Base-by-base conservation (phyloP, 805 yeast genomes). In the Cyberlindnera japonica region DNA sequence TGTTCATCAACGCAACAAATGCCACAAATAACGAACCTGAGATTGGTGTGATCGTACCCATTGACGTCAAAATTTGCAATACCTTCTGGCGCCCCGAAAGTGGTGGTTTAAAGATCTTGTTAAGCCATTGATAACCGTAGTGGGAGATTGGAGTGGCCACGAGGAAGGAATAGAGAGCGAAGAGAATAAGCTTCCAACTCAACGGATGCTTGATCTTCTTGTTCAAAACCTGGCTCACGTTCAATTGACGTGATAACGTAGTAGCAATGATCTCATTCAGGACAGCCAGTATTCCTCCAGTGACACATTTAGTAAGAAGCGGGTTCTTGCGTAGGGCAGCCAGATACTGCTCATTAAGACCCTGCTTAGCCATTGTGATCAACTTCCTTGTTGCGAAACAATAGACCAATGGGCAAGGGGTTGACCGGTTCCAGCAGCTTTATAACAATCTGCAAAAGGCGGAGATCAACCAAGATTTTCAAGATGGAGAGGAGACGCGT, bases 71-170 rank as follows among this genome's bases (percentile, higher is more conserved):
- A 12, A 80, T 68, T 53, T 81, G 86, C 4, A 65, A 45, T 3
- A 78, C 18, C 51, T 70, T 76, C 53, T 65, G 61, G 18, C 43
- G 51, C 3, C 61, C 45, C 0, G 69, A 51, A 33, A 74, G 50
- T 5, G 76, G 75, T 2, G 69, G 64, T 18, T 64, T 69, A 51
- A 69, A 73, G 6, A 74, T 40, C 41, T 54, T 55, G 45, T 73
- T 74, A 35, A 79, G 63, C 13, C 69, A 43, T 4, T 63, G 66
- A 47, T 78, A 77, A 27, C 75, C 67, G 46, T 66, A 69, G 52
- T 81, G 86, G 4, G 77, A 63, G 27, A 78, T 59, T 7, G 88
- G 88, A 1, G 85, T 74, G 19, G 72, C 70, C 13, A 81, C 62
- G 2, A 65, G 45, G 21, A 72, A 63, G 0, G 85, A 83, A 52